Conservation (phyloP, 208 protist genomes). For the Porcisia deanei region DNA sequence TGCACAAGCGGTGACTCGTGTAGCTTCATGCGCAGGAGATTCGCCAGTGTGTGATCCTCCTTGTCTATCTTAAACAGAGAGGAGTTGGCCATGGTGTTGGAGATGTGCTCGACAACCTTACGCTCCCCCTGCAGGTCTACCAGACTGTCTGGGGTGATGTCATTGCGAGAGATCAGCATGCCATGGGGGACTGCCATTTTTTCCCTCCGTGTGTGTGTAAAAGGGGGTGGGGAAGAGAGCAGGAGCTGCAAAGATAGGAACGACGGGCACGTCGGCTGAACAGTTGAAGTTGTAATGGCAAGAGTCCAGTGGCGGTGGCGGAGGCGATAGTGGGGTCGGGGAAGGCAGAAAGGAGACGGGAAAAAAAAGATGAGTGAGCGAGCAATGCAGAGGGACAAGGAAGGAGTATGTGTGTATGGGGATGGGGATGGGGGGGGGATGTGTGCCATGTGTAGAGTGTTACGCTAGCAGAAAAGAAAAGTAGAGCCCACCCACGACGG, state of each 20-base stretch:
- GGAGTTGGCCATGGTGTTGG: conserved; percentile 82
- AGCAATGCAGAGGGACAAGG: neutral
- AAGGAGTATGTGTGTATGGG: neutral
- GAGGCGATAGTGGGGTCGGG: neutral
- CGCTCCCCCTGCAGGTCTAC: conserved; percentile 83
- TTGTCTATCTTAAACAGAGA: conserved; percentile 90
- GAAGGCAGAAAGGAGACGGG: too few species aligned
- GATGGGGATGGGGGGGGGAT: neutral
- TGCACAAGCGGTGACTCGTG: conserved; percentile 79
- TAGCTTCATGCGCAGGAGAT: conserved; percentile 90
- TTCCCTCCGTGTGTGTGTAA: too few species aligned
- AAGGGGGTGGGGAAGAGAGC: too few species aligned
- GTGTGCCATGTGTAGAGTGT: neutral
- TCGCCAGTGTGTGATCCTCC: conserved; percentile 91
- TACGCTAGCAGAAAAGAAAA: neutral
- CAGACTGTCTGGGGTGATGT: conserved; percentile 88
- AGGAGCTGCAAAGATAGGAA: too few species aligned
- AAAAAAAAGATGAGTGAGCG: neutral
- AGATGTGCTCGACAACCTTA: conserved; percentile 82
- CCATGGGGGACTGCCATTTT: conserved; percentile 75
- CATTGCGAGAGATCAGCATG: conserved; percentile 92
- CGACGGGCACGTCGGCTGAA: too few species aligned
- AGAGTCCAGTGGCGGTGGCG: neutral
- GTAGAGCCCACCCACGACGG: neutral
- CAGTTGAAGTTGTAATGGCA: too few species aligned